Evolutionary conservation across 805 yeast species (phyloP), one percentile per base, ranked within the genome.

Genomic region (Jamesozyma hellenica): DNA sequence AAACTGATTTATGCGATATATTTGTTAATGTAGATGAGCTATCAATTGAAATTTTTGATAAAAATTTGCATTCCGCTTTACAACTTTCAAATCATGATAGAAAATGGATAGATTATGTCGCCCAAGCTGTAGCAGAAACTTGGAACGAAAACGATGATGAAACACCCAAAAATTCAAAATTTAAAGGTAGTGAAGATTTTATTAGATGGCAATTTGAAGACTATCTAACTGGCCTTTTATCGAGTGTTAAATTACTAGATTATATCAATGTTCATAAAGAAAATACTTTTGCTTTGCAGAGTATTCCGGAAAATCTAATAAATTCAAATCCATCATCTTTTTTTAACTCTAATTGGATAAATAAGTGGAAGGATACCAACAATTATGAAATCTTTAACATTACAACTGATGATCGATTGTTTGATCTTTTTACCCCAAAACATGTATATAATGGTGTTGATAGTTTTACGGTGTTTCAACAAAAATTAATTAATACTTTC

Each of bases 161-260:
- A 47, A 59, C 66, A 8, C 63, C 66, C 7, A 67, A 62, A 45
- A 59, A 71, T 49, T 49, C 73, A 38, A 71, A 72, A 42, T 81
- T 71, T 53, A 61, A 63, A 33, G 90, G 90, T 3, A 78, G 84
- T 48, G 97, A 92, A 52, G 98, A 92, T 60, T 85, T 79, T 53
- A 79, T 92, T 26, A 65, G 97, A 38, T 72, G 77, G 62, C 86
- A 79, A 51, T 88, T 90, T 60, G 98, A 92, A 55, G 96, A 88
- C 52, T 92, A 92, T 54, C 61, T 88, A 19, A 71, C 82, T 42
- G 85, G 94, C 10, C 58, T 92, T 46, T 57, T 90, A 18, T 68
- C 94, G 0, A 70, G 83, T 19, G 77, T 74, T 17, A 82, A 94
- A 58, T 82, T 79, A 50, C 72, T 72, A 47, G 75, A 70, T 36